phyloP scores from a whole-genome alignment of 1,284 basidiomycete species.

The Erythrobasidium hasegawianum region DNA sequence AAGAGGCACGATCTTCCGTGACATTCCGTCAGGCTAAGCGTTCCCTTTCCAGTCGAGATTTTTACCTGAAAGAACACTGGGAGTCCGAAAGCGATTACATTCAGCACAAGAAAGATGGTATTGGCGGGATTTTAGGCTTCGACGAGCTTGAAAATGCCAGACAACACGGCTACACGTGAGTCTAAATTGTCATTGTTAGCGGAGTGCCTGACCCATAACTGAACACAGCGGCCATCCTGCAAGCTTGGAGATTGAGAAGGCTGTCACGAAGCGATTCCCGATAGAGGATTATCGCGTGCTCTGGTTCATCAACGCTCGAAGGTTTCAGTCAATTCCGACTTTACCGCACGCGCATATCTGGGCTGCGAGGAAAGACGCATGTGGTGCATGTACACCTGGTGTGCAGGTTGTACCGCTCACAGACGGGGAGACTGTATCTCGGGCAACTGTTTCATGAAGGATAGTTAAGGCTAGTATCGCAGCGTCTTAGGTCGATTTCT shows the following conservation, averaged over 20 bases:
- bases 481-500: too few relatives aligned
- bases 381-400: too few relatives aligned
- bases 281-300: neutral
- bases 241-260: neutral
- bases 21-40: too few relatives aligned
- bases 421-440: too few relatives aligned
- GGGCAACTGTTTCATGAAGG: too few relatives aligned
- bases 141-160: neutral
- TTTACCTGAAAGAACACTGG: neutral
- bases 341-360: slow-evolving; percentile 10
- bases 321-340: neutral
- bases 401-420: too few relatives aligned
- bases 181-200: too few relatives aligned
- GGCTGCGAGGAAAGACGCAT: slow-evolving; percentile 5
- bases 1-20: too few relatives aligned
- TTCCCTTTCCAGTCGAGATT: neutral
- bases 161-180: too few relatives aligned
- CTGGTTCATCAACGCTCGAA: slow-evolving; percentile 2
- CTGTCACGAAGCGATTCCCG: slow-evolving; percentile 1
- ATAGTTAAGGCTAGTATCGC: too few relatives aligned
- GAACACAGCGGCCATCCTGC: neutral
- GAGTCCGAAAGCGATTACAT: neutral
- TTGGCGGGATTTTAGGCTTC: slow-evolving; percentile 20
- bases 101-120: neutral
- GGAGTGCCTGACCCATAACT: too few relatives aligned